Percentiles rank a stretch among this genome's conserved stretches.
Conservation (phyloP, 2,329 filamentous ascomycete genomes). For the Clonostachys rhizophaga region DNA sequence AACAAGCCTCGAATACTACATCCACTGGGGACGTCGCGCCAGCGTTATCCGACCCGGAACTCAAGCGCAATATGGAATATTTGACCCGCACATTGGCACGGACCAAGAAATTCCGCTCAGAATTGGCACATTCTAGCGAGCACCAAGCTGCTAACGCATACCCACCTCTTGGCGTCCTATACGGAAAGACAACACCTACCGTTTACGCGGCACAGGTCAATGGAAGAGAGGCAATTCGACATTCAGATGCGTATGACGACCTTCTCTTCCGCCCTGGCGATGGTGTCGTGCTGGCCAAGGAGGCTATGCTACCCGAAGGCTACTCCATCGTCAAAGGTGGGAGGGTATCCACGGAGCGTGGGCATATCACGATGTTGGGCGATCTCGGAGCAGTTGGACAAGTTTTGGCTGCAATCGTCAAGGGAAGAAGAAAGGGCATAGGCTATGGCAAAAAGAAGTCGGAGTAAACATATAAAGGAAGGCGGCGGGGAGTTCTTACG, state of each 20-base stretch:
- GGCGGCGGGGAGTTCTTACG: no score
- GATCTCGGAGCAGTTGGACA: constrained; percentile 77
- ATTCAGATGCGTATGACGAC: constrained; percentile 77
- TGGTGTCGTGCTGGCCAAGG: constrained; percentile 80
- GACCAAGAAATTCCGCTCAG: constrained; percentile 70
- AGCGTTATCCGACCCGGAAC: constrained; percentile 14
- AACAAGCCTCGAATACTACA: neutral
- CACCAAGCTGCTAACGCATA: constrained; percentile 68
- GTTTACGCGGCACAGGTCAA: constrained; percentile 76
- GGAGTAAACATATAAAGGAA: neutral
- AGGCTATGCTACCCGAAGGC: constrained; percentile 79
- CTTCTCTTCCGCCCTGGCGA: constrained; percentile 84
- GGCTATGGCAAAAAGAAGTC: constrained; percentile 37
- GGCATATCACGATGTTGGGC: constrained; percentile 82
- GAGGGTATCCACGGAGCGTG: constrained; percentile 73
- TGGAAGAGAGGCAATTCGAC: constrained; percentile 68
- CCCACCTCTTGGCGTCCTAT: constrained; percentile 78
- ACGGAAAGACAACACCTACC: constrained; percentile 82
- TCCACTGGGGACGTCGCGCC: neutral
- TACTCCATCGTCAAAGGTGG: constrained; percentile 73
- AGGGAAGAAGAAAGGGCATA: constrained; percentile 67
- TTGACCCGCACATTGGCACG: constrained; percentile 69
- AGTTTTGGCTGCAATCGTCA: constrained; percentile 64
- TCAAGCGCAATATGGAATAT: constrained; percentile 49
- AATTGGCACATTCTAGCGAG: constrained; percentile 57